Percentiles rank a stretch among this genome's conserved stretches.
These are phyloP conservation scores for Ulvella scutata DNA, from an alignment of 139 green algal species.

Conservation along the genomic window DNA sequence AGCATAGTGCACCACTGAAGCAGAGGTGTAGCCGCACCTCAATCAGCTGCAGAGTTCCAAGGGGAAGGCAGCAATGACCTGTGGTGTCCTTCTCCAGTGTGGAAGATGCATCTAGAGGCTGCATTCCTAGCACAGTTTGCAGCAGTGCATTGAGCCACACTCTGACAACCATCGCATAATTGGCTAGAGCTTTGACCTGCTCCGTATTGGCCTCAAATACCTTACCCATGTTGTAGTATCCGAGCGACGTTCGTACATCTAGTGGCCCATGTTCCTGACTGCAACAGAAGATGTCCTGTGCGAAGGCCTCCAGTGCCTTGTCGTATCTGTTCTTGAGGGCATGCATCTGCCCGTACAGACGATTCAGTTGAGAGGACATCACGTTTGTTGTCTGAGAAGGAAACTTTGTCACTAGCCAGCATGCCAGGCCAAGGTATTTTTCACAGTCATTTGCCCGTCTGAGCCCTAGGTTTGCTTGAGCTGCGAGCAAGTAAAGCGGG, in stretches of 20 bases:
- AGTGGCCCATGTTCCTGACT: slow-evolving; percentile 54
- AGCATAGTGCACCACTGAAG: too few species aligned
- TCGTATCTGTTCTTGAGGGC: slow-evolving; percentile 33
- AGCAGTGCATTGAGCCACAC: slow-evolving; percentile 25
- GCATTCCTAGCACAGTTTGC: slow-evolving; percentile 12
- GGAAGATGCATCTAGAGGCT: neutral
- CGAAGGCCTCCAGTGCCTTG: slow-evolving; percentile 20
- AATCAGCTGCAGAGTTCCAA: slow-evolving; percentile 7
- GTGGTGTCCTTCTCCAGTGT: neutral
- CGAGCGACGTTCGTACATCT: slow-evolving; percentile 50
- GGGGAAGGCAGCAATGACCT: neutral
- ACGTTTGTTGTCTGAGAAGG: slow-evolving; percentile 43
- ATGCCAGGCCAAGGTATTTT: slow-evolving; percentile 57
- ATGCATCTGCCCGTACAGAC: slow-evolving; percentile 67
- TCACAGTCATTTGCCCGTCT: slow-evolving; percentile 46
- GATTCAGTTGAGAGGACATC: slow-evolving; percentile 59
- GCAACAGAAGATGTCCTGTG: slow-evolving; percentile 68
- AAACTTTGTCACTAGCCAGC: slow-evolving; percentile 58
- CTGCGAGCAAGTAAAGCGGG: slow-evolving; percentile 61
- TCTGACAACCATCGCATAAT: slow-evolving; percentile 29
- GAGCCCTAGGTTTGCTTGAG: slow-evolving; percentile 56
- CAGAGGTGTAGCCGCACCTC: neutral
- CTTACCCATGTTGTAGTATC: slow-evolving; percentile 75
- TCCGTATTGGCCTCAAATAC: slow-evolving; percentile 30
- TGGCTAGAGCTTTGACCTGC: slow-evolving; percentile 21